Evolutionary conservation across 2,329 filamentous ascomycete genomes (phyloP), one percentile per base, ranked within the genome.

Genomic region (Malbranchea cinnamomea): DNA sequence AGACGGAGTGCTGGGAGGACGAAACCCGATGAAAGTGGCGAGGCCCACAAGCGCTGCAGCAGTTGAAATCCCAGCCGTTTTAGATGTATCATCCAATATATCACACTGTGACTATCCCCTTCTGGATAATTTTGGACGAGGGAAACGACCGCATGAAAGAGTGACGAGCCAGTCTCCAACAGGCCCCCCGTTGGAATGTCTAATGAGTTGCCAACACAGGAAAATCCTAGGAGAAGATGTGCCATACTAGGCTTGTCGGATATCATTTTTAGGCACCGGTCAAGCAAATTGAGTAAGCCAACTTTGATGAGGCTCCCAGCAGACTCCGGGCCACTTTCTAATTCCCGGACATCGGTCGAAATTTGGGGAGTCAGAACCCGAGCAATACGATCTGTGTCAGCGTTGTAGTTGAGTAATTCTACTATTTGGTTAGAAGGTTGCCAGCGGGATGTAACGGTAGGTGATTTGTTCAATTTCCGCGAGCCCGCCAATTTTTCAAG

Each of bases 211-310:
- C 77, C 70, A 24, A 74, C 71, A 44, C 83, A 91, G 33, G 69
- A 69, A 51, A 98, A 94, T 0, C 89, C 89, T 4, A 98, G 71
- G 2, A 98, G 62, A 26, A 92, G 65, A 52, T 98, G 91, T 0
- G 87, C 89, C 41, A 98, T 76, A 2, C 78, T 91, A 4, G 89
- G 85, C 42, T 75, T 71, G 42, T 78, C 70, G 1, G 79, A 75
- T 15, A 76, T 78, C 19, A 78, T 73, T 31, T 70, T 67, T 2
- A 98, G 65, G 47, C 82, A 92, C 32, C 74, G 71, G 42, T 81
- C 78, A 21, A 99, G 60, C 44, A 98, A 87, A 39, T 87, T 78
- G 4, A 98, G 66, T 13, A 95, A 75, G 36, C 78, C 78, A 31
- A 81, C 63, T 53, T 94, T 92, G 48, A 84, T 80, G 34, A 78